Conservation (phyloP, 352 stramenopile species). For the Pythium chondricola region DNA sequence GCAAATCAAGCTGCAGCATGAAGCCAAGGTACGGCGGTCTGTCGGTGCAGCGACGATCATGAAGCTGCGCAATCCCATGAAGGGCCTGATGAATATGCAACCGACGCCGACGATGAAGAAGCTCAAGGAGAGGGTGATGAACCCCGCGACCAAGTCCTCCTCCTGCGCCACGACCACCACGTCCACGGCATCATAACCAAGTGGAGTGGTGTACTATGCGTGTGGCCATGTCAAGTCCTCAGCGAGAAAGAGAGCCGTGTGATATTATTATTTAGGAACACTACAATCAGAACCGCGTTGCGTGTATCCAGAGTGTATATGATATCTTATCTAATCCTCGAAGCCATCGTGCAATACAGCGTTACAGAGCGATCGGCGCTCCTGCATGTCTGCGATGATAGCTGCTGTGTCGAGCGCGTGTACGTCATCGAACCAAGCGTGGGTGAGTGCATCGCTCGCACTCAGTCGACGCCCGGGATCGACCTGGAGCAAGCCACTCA, state of each 20-base stretch:
- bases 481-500: slow-evolving; percentile 46
- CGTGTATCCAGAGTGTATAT: background rate
- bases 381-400: slow-evolving; percentile 30
- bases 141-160: slow-evolving; percentile 9
- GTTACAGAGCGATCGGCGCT: slow-evolving; percentile 24
- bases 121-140: slow-evolving; percentile 32
- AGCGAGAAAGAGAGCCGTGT: slow-evolving; percentile 1
- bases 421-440: slow-evolving; percentile 45
- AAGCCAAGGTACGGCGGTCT: slow-evolving; percentile 33
- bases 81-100: slow-evolving; percentile 49
- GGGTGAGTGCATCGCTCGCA: slow-evolving; percentile 34
- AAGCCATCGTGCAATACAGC: background rate
- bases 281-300: background rate
- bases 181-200: slow-evolving; percentile 6
- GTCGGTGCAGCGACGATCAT: slow-evolving; percentile 21
- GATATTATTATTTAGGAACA: slow-evolving; percentile 11
- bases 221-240: too few species aligned
- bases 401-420: slow-evolving; percentile 24
- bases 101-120: slow-evolving; percentile 66
- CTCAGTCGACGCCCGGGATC: slow-evolving; percentile 48
- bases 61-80: slow-evolving; percentile 56
- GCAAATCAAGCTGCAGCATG: slow-evolving; percentile 52
- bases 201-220: background rate
- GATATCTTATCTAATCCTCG: background rate
- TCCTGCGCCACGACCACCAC: slow-evolving; percentile 27